Conservation (phyloP, 1,284 basidiomycete genomes). For the Ustilago shanxiensis region DNA sequence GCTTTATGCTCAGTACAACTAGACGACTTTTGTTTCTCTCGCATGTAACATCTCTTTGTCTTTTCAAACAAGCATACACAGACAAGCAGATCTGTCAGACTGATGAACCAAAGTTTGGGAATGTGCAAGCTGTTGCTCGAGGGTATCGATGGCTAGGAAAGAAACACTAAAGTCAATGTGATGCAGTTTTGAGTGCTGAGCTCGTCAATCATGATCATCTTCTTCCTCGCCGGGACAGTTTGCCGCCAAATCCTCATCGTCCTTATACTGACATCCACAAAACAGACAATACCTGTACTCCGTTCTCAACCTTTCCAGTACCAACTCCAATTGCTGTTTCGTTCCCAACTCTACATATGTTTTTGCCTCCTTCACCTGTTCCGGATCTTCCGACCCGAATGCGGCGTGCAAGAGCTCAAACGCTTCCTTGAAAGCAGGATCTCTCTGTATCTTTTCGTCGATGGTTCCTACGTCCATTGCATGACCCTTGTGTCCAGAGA, state of each 20-base stretch:
- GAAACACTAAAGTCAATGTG: background rate
- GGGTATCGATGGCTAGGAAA: constrained; percentile 19
- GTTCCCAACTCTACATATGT: constrained; percentile 21
- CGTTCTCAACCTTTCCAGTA: constrained; percentile 24
- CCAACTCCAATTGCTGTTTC: constrained; percentile 37
- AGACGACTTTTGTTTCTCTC: background rate
- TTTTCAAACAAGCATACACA: constrained; percentile 1
- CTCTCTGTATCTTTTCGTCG: constrained; percentile 22
- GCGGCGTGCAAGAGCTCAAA: constrained; percentile 33
- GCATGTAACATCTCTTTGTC: constrained; percentile 25
- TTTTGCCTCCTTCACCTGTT: constrained; percentile 21
- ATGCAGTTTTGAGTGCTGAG: background rate
- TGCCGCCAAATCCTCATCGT: constrained; percentile 13
- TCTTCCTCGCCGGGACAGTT: constrained; percentile 51
- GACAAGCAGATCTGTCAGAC: background rate
- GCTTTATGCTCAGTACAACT: constrained; percentile 64
- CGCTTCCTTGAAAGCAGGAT: constrained; percentile 25
- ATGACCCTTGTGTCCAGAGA: constrained; percentile 22
- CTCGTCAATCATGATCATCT: constrained; percentile 47
- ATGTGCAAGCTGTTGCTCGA: constrained; percentile 9
- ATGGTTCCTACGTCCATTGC: constrained; percentile 20
- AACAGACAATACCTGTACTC: constrained; percentile 47
- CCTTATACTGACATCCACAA: constrained; percentile 48
- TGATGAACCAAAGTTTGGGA: too few relatives aligned
- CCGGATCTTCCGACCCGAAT: constrained; percentile 8